Base-by-base conservation (phyloP, 768 basidiomycete genomes). In the Boletus rubropictus region DNA sequence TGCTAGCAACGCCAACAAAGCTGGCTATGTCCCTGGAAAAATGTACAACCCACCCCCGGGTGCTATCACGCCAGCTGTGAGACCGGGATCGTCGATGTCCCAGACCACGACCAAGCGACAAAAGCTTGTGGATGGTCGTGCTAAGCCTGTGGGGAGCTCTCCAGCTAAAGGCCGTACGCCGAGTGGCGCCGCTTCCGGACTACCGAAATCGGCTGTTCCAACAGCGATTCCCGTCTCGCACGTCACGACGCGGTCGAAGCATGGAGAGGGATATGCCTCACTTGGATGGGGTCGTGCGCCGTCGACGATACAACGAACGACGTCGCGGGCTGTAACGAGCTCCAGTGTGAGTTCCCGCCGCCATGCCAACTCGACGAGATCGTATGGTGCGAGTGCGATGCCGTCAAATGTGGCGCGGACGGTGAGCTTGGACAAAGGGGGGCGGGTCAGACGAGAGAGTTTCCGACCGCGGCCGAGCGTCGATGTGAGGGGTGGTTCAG, bases 381-480 rank as follows among this genome's bases (percentile, higher is more conserved):
- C 55, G n/a, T 48, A 52, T 15, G 53, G 48, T 28, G 33, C 50
- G 3, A 47, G 28, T 24, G 47, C 59, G 29, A 31, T 48, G 42
- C 44, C 39, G 9, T 42, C 51, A 24, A 48, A 36, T 25, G 36
- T 40, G 17, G n/a, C 46, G 32, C 62, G 57, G 6, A 42, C 55
- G 7, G 36, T 41, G 18, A 53, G 51, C 35, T 22, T 48, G 34
- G 72, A 70, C 62, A 82, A 80, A 57, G 74, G 75, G 25, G 65
- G 73, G 33, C 67, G 80, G 42, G 77, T 78, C 33, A 67, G 75
- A 49, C 73, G 84, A 52, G 88, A 91, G 69, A 91, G 88, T 64
- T 92, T 91, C 65, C 86, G 80, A 60, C 89, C 89, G 9, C 73
- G 89, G 29, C 79, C 86, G 35, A 90, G 88, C 56, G 65, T 81